Conservation (phyloP, 2,329 filamentous ascomycete genomes). For the Ceratocystis lukuohia region DNA sequence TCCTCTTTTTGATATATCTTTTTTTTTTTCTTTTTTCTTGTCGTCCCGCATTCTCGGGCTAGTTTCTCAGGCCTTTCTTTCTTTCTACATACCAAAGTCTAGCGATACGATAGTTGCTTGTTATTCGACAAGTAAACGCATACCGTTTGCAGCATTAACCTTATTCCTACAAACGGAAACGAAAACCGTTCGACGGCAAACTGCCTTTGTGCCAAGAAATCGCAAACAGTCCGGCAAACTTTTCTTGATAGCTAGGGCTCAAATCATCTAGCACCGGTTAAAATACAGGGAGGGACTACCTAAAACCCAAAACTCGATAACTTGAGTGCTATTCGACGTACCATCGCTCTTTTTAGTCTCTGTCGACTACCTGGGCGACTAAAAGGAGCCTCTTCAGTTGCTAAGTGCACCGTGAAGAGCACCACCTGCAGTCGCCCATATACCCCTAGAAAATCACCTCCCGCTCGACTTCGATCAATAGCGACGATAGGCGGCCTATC, state of each 20-base stretch:
- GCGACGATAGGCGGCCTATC: neutral
- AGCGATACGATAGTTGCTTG: neutral
- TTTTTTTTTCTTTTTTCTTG: neutral
- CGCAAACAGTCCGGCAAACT: neutral
- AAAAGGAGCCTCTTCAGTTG: slow-evolving; percentile 15
- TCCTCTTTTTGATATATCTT: neutral
- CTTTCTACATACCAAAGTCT: neutral
- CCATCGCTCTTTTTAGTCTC: neutral
- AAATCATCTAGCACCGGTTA: neutral
- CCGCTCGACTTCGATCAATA: neutral
- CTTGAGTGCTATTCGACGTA: neutral
- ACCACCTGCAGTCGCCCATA: slow-evolving; percentile 13
- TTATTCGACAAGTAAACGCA: neutral
- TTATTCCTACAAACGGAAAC: neutral
- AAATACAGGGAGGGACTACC: too few relatives aligned
- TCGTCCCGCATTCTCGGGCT: neutral
- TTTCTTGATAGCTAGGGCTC: neutral
- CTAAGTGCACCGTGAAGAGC: slow-evolving; percentile 14
- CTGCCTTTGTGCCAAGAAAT: neutral
- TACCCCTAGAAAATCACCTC: neutral
- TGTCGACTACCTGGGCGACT: slow-evolving; percentile 10
- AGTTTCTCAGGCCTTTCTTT: neutral
- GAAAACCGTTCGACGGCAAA: neutral
- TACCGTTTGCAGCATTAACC: neutral
- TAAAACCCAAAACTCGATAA: neutral